Percentiles rank a stretch among this genome's conserved stretches.
These are phyloP conservation scores for Silene conica DNA, from an alignment of 148 eudicot genomes.

Conservation along the genomic window DNA sequence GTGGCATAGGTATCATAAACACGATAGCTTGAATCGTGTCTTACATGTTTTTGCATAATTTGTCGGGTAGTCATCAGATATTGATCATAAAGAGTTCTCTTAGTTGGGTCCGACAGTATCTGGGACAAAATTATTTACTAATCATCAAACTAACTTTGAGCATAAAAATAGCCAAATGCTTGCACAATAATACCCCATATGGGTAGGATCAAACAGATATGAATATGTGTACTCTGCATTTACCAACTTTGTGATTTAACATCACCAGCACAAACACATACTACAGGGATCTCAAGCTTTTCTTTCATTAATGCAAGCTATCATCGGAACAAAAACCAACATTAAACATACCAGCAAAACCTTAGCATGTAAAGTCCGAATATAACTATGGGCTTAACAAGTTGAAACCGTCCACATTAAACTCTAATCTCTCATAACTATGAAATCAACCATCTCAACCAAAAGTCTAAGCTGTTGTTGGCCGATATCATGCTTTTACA, in stretches of 20 bases:
- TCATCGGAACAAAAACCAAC: neutral
- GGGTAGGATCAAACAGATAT: neutral
- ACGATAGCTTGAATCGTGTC: conserved; percentile 45
- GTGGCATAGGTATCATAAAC: conserved; percentile 41
- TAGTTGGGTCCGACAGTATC: conserved; percentile 79
- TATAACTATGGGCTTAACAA: neutral
- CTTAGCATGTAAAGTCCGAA: neutral
- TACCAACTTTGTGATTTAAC: neutral
- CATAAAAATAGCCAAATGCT: neutral
- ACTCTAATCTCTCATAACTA: neutral
- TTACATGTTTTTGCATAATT: conserved; percentile 28
- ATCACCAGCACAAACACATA: neutral
- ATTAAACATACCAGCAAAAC: neutral
- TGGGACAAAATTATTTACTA: conserved; percentile 31
- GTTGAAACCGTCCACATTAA: neutral
- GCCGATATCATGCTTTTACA: neutral
- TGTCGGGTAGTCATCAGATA: conserved; percentile 53
- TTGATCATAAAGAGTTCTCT: conserved; percentile 76
- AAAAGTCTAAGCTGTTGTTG: neutral
- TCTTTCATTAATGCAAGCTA: neutral
- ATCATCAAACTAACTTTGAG: neutral
- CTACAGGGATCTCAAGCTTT: neutral
- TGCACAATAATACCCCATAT: neutral
- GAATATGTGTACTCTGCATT: neutral
- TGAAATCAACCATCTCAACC: neutral